Evolutionary conservation across 202 grass and related monocot genomes (phyloP).

Genomic region (Zoysia matrella): DNA sequence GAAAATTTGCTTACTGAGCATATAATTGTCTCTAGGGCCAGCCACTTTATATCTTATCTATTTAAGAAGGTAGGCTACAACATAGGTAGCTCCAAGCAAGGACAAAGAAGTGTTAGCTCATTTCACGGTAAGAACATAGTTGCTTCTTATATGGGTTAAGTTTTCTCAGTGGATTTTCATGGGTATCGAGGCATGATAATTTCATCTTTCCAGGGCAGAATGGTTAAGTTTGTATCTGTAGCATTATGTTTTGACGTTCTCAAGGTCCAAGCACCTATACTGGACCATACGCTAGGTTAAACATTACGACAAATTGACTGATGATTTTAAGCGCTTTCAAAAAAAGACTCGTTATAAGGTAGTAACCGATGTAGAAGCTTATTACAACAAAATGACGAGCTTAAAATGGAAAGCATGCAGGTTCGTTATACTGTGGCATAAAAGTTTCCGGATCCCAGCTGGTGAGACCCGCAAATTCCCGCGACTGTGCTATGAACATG

Average conservation of each 20-base stretch:
- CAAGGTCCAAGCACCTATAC: background rate
- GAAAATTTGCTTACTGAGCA: background rate
- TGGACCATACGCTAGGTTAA: background rate
- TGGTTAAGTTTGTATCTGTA: background rate
- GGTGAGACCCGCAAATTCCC: constrained; percentile 12
- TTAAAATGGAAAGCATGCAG: background rate
- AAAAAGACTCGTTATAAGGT: background rate
- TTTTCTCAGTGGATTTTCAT: background rate
- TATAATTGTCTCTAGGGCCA: constrained; percentile 7
- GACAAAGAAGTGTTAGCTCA: background rate
- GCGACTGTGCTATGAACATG: background rate
- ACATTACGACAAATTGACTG: background rate
- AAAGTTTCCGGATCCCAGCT: background rate
- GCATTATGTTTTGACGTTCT: background rate
- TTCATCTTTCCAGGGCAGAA: background rate
- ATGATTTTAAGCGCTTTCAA: constrained; percentile 3
- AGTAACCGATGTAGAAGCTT: background rate
- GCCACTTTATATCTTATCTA: background rate
- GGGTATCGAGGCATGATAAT: background rate
- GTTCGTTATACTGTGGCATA: background rate
- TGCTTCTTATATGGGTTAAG: background rate
- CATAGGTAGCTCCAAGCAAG: background rate
- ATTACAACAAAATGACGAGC: background rate
- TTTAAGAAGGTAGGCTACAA: constrained; percentile 1
- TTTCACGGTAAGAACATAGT: background rate